Percentiles rank a stretch among this genome's conserved stretches.
Evolutionary conservation across 257 asterid species (phyloP).

Genomic region (Solanum ossicruentum): DNA sequence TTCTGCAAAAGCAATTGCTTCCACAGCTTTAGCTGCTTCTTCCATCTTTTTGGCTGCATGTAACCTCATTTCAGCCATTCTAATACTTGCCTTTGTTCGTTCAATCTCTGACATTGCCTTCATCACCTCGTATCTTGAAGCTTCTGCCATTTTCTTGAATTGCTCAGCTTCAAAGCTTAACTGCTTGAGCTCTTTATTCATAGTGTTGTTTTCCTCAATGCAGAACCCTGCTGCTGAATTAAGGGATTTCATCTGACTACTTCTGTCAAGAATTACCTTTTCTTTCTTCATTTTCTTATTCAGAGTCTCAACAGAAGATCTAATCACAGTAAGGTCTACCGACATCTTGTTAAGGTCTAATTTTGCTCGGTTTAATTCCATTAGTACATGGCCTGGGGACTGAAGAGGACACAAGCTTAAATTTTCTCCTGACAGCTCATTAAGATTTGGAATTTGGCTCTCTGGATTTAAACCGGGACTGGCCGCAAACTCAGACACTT

Average conservation of each 20-base stretch:
- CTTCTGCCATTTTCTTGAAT: slow-evolving; percentile 80
- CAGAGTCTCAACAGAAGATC: slow-evolving; percentile 71
- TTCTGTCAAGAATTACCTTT: slow-evolving; percentile 15
- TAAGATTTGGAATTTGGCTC: not conserved
- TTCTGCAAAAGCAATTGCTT: slow-evolving; percentile 55
- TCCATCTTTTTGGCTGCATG: slow-evolving; percentile 91
- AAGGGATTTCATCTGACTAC: slow-evolving; percentile 5
- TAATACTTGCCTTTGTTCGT: slow-evolving; percentile 59
- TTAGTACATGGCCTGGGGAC: slow-evolving; percentile 43
- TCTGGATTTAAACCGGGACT: slow-evolving; percentile 18
- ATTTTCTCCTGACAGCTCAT: slow-evolving; percentile 6
- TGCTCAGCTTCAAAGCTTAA: slow-evolving; percentile 59
- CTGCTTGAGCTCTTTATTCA: slow-evolving; percentile 6
- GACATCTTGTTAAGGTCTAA: slow-evolving; percentile 55
- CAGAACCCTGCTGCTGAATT: not conserved
- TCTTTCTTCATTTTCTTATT: slow-evolving; percentile 49
- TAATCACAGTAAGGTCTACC: slow-evolving; percentile 56
- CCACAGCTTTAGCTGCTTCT: slow-evolving; percentile 83
- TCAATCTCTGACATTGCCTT: slow-evolving; percentile 84
- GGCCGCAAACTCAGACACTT: slow-evolving; percentile 26
- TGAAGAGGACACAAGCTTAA: slow-evolving; percentile 15
- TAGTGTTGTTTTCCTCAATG: not conserved
- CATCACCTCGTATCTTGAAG: slow-evolving; percentile 81
- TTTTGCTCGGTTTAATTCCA: slow-evolving; percentile 62
- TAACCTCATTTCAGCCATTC: slow-evolving; percentile 85